Base-by-base conservation (phyloP, 208 protist species). In the Trypanosoma lewisi region DNA sequence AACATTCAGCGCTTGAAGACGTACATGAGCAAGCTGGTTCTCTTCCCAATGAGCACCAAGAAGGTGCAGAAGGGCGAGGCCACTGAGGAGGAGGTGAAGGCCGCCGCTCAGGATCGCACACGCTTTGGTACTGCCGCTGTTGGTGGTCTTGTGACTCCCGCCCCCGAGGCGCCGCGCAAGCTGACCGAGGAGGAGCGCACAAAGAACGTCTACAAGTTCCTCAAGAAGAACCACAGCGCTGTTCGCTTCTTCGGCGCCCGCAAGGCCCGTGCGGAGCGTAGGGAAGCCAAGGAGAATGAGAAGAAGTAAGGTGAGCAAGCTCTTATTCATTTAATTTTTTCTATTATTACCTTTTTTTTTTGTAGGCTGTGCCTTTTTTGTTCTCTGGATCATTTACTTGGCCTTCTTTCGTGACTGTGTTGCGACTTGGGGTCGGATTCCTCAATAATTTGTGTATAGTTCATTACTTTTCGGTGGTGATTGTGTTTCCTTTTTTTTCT, bases 1-100 rank as follows among this genome's bases (percentile, higher is more conserved):
- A 99, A 99, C 81, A 85, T 98, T 30, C 79, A 97, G 69, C 90
- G 98, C 70, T 83, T 99, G 51, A 98, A 99, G 88, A 92, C 92
- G 63, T 99, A 99, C 91, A 73, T 95, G 75, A 84, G 77, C 77
- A 97, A 97, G 80, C 76, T 98, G 55, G 86, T 98, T 72, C 80
- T 98, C 60, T 97, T 97, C 83, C 95, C 93, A 28, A 12, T 96
- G 71, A 87, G 86, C 56, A 77, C 78, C 80, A 91, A 91, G 73
- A 96, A 95, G 66, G 69, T 78, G 28, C 83, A 89, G 67, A 77
- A 88, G 75, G 87, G 85, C 19, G 82, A 86, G 74, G 84, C 88
- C 31, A 77, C 80, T 47, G 77, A 86, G 67, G 77, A 80, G 69
- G 85, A 86, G 51, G 57, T 89, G 60, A 87, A 85, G 75, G 77